These are phyloP conservation scores for Cercis canadensis DNA, from an alignment of 306 rosid genomes.

Conservation along the genomic window DNA sequence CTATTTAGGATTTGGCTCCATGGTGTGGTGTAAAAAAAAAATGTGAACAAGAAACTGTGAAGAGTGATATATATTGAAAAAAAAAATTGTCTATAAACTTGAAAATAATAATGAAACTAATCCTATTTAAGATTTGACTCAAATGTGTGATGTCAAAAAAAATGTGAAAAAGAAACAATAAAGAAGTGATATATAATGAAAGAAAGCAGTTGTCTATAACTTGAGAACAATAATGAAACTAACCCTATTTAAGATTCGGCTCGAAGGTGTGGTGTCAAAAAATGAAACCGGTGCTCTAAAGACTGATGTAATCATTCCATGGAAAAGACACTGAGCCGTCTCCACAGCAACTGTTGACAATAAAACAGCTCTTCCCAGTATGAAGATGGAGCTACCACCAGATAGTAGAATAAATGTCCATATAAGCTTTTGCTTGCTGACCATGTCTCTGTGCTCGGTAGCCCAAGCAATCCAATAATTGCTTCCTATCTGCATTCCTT, in stretches of 20 bases:
- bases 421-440: conserved; percentile 43
- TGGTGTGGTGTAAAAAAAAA: too few relatives aligned
- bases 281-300: conserved; percentile 61
- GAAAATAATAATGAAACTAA: too few relatives aligned
- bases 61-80: too few relatives aligned
- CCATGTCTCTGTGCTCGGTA: conserved; percentile 47
- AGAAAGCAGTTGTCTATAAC: too few relatives aligned
- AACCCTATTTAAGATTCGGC: conserved; percentile 63
- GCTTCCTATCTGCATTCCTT: conserved; percentile 62
- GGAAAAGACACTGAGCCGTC: conserved; percentile 57
- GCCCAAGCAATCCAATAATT: conserved; percentile 74
- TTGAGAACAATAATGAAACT: background rate
- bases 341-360: conserved; percentile 57
- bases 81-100: too few relatives aligned
- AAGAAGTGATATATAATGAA: too few relatives aligned
- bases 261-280: conserved; percentile 62
- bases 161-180: too few relatives aligned
- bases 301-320: conserved; percentile 54
- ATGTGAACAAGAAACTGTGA: too few relatives aligned
- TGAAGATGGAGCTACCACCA: conserved; percentile 65
- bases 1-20: too few relatives aligned
- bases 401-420: conserved; percentile 51
- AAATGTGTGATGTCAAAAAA: too few relatives aligned
- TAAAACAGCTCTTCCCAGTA: conserved; percentile 59
- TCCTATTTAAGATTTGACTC: too few relatives aligned